Evolutionary conservation across 495 filamentous ascomycete species (phyloP), one percentile per base, ranked within the genome.

Genomic region (Trichoderma erinaceum): DNA sequence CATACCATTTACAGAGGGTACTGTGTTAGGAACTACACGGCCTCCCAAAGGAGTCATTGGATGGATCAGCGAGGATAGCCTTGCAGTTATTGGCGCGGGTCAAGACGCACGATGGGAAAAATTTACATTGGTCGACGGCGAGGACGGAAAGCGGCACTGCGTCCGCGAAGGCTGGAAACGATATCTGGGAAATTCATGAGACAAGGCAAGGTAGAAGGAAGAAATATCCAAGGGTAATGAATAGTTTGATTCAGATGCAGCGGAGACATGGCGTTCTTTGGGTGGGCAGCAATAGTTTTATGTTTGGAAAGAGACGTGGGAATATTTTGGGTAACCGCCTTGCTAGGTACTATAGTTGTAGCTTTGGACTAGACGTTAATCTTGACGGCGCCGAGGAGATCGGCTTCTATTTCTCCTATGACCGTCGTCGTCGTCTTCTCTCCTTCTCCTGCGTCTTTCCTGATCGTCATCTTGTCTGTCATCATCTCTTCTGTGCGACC

Each of bases 61-160:
- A 15, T 95, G 92, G 93, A 75, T 84, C 35, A 81, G 85, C 73
- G 89, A 93, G 66, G 78, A 82, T 8, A 88, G 81, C 52, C 78
- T 95, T 46, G 73, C 91, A 21, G 89, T 96, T 3, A 80, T 96
- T 44, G 89, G 92, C n/a, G 90, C 91, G 6, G 93, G 93, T 0
- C 81, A 83, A 69, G 90, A 95, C 70, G 88, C 87, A 8, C 81
- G 88, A 25, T 95, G 91, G 90, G 90, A 95, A 79, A 90, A 87
- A 66, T 93, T 93, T 69, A 78, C 86, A 16, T 77, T 95, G 41
- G 81, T 77, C 29, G 81, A 88, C 66, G 82, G 80, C 1, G 85
- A 87, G 44, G 87, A 88, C 65, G 88, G 88, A 18, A 86, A 80
- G 70, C 80, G 84, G 56, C 78, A 83, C 66, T 83, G 89, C 69